Evolutionary conservation across 2,329 filamentous ascomycete species (phyloP).

Genomic region (Aureobasidium melanogenum): DNA sequence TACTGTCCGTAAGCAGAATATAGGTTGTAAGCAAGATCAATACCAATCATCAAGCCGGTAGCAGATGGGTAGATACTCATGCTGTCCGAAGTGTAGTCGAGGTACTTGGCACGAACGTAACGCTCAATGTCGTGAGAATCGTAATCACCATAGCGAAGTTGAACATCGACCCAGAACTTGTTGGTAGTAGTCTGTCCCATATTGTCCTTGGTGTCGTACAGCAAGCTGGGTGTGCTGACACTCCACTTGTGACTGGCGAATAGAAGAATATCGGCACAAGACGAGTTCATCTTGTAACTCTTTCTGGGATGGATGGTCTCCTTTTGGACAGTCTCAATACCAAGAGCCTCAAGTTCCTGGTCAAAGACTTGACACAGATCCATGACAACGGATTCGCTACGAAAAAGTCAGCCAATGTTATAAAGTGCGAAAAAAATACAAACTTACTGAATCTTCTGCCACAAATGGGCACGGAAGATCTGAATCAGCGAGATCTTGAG

Average conservation of each 20-base stretch:
- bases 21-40: slow-evolving; percentile 94
- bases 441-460: slow-evolving; percentile 84
- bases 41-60: slow-evolving; percentile 93
- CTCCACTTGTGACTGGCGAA: slow-evolving; percentile 99
- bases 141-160: slow-evolving; percentile 94
- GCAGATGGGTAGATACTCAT: slow-evolving; percentile 98
- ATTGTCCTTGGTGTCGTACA: slow-evolving; percentile 93
- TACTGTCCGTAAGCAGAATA: slow-evolving; percentile 98
- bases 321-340: slow-evolving; percentile 96
- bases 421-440: neutral
- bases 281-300: slow-evolving; percentile 99
- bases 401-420: neutral
- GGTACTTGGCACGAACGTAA: slow-evolving; percentile 94
- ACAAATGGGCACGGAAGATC: slow-evolving; percentile 98
- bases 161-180: slow-evolving; percentile 99
- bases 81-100: slow-evolving; percentile 97
- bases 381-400: slow-evolving; percentile 86
- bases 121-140: slow-evolving; percentile 98
- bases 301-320: slow-evolving; percentile 98
- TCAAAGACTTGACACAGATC: slow-evolving; percentile 98
- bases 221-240: slow-evolving; percentile 80
- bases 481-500: slow-evolving; percentile 97
- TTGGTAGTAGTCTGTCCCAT: slow-evolving; percentile 92
- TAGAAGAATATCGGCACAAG: slow-evolving; percentile 90
- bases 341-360: slow-evolving; percentile 88